Conservation (phyloP, 106 monocot genomes). For the Acorus gramineus region DNA sequence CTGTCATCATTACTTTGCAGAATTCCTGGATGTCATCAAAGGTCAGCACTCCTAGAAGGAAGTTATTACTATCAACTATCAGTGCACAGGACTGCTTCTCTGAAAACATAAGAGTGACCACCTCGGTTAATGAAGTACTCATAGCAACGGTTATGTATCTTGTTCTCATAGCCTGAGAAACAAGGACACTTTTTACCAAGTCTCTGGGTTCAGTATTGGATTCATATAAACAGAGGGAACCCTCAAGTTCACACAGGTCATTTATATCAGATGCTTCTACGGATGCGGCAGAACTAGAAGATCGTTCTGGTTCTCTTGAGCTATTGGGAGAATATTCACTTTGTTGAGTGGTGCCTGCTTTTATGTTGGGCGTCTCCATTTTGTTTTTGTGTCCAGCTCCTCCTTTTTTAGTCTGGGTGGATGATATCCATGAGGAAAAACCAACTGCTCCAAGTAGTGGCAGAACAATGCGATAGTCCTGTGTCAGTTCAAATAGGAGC, state of each 20-base stretch:
- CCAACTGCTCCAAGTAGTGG: slow-evolving; percentile 94
- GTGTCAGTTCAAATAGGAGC: slow-evolving; percentile 89
- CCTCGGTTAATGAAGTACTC: slow-evolving; percentile 39
- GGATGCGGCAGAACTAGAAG: slow-evolving; percentile 6
- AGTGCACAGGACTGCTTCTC: slow-evolving; percentile 56
- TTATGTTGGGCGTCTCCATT: background rate
- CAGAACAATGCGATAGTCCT: slow-evolving; percentile 85
- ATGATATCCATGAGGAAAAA: slow-evolving; percentile 75
- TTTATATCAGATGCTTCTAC: slow-evolving; percentile 6
- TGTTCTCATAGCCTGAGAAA: slow-evolving; percentile 75
- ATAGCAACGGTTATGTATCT: slow-evolving; percentile 43
- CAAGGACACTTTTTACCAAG: slow-evolving; percentile 36
- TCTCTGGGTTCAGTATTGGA: slow-evolving; percentile 10
- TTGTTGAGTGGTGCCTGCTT: slow-evolving; percentile 9
- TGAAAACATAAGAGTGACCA: slow-evolving; percentile 42
- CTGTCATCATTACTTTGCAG: slow-evolving; percentile 10
- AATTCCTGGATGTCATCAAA: slow-evolving; percentile 53
- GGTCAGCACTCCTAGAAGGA: slow-evolving; percentile 40
- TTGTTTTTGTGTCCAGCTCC: slow-evolving; percentile 1
- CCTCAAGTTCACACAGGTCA: slow-evolving; percentile 61
- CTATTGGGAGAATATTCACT: background rate
- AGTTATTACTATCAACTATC: slow-evolving; percentile 29
- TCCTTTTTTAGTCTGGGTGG: slow-evolving; percentile 37
- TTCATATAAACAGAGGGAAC: slow-evolving; percentile 69
- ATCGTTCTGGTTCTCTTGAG: background rate